phyloP scores from a whole-genome alignment of 2,329 filamentous ascomycete genomes.

The Cladorrhinum sp. region DNA sequence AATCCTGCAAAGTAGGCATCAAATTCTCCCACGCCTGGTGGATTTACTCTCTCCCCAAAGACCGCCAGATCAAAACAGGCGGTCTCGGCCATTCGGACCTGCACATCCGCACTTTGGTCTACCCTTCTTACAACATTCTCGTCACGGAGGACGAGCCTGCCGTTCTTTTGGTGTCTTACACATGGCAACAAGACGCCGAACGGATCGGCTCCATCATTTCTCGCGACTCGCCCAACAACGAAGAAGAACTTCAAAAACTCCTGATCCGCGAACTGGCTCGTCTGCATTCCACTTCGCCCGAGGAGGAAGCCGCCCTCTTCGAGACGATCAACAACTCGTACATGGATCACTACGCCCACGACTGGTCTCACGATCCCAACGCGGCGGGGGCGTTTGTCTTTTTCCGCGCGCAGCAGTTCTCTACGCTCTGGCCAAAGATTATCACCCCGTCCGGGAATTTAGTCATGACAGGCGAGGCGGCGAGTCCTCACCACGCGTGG shows the following conservation, averaged over 20 bases:
- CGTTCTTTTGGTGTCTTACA: constrained; percentile 37
- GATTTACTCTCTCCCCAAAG: constrained; percentile 18
- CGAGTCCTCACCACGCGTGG: constrained; percentile 34
- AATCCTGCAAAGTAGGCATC: constrained; percentile 35
- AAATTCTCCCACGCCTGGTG: constrained; percentile 37
- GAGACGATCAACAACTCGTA: constrained; percentile 9
- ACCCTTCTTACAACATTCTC: constrained; percentile 37
- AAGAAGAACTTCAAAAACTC: constrained; percentile 29
- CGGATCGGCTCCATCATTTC: constrained; percentile 32
- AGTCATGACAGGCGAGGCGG: constrained; percentile 32
- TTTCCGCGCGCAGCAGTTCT: constrained; percentile 36
- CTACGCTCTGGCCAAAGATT: constrained; percentile 28
- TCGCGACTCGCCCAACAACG: constrained; percentile 17
- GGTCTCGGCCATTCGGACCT: constrained; percentile 34
- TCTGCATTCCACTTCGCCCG: constrained; percentile 25
- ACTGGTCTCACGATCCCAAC: constrained; percentile 33
- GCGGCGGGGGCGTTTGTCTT: constrained; percentile 34
- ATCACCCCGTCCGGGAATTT: constrained; percentile 27
- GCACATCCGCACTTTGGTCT: constrained; percentile 33
- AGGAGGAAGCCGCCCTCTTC: constrained; percentile 1
- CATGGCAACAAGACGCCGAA: constrained; percentile 36
- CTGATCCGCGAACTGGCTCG: constrained; percentile 31
- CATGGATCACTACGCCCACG: constrained; percentile 29
- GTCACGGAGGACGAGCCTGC: constrained; percentile 25
- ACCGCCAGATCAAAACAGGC: constrained; percentile 28